Evolutionary conservation across 1,284 basidiomycete species (phyloP), one percentile per base, ranked within the genome.

Genomic region (Cutaneotrichosporon sp.): DNA sequence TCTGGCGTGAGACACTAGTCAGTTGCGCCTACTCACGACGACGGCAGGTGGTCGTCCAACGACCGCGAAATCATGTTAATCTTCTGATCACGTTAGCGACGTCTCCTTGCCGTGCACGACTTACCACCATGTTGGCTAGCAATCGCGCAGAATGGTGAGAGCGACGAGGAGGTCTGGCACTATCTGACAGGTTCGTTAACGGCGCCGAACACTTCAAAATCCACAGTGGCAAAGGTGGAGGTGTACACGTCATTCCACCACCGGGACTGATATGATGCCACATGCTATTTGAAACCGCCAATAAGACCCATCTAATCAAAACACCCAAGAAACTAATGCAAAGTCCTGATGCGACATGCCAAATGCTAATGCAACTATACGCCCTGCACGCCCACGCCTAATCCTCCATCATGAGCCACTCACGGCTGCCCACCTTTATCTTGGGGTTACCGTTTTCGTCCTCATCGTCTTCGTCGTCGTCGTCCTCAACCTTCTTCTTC

Each of bases 31-130:
- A 63, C 67, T 34, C 52, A 63, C 54, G 74, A 75, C 1, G 73
- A 70, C 0, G 76, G 74, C 8, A 76, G 64, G 51, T 76, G 76
- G 60, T 75, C 72, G 61, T 76, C 75, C 17, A 77, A 64, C 45
- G 75, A 77, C 63, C 75, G 61, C 20, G 62, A 67, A 49, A 77
- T 76, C 59, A 76, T 72, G 46, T 75, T 75, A 66, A 77, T 75
- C 65, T 77, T 77, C 75, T 76, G 54, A n/a, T n/a, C n/a, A n/a
- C 4, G 45, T 54, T 10, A 48, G 30, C 30, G 8, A 30, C 18
- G 22, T 17, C 18, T 8, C 12, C 5, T n/a, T 20, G 21, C 39
- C 8, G 22, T 22, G 13, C 8, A 9, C 18, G 21, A 49, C 47
- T n/a, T 30, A 49, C 45, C n/a, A 54, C 54, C 54, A 55, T 55